Conservation (phyloP, 352 stramenopile genomes). For the Globisporangium emineosum region DNA sequence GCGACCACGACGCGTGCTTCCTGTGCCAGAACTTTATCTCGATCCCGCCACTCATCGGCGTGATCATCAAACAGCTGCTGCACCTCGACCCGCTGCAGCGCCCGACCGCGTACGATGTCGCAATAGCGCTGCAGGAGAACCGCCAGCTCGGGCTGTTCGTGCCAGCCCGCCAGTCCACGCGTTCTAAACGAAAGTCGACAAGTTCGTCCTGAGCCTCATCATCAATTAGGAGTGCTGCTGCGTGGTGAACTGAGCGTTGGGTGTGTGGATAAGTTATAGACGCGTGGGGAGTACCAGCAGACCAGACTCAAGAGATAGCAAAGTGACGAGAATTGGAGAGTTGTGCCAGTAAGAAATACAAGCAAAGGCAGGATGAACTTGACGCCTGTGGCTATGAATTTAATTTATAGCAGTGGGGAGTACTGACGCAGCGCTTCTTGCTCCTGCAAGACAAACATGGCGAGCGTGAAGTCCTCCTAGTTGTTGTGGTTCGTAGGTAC, state of each 20-base stretch:
- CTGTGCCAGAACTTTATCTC: conserved; percentile 80
- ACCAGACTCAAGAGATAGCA: background rate
- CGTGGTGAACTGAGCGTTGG: background rate
- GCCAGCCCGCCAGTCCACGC: conserved; percentile 13
- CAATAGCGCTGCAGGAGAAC: conserved; percentile 66
- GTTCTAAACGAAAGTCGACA: conserved; percentile 3
- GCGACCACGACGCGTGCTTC: conserved; percentile 50
- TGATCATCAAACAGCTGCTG: conserved; percentile 76
- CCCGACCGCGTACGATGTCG: conserved; percentile 71
- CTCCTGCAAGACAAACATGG: conserved; percentile 60
- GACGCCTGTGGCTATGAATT: background rate
- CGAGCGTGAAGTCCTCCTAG: conserved; percentile 66
- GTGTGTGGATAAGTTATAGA: conserved; percentile 10
- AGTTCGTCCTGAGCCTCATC: background rate
- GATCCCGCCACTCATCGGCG: conserved; percentile 69
- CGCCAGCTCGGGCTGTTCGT: conserved; percentile 53
- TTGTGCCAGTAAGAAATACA: background rate
- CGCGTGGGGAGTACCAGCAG: background rate
- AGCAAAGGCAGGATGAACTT: background rate
- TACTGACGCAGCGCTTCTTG: conserved; percentile 40
- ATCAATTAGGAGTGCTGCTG: background rate
- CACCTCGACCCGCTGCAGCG: conserved; percentile 64
- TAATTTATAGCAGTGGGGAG: background rate
- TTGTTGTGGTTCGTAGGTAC: conserved; percentile 14
- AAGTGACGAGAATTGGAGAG: background rate